These are phyloP conservation scores for Oidium heveae DNA, from an alignment of 2,329 filamentous ascomycete genomes.

Conservation along the genomic window DNA sequence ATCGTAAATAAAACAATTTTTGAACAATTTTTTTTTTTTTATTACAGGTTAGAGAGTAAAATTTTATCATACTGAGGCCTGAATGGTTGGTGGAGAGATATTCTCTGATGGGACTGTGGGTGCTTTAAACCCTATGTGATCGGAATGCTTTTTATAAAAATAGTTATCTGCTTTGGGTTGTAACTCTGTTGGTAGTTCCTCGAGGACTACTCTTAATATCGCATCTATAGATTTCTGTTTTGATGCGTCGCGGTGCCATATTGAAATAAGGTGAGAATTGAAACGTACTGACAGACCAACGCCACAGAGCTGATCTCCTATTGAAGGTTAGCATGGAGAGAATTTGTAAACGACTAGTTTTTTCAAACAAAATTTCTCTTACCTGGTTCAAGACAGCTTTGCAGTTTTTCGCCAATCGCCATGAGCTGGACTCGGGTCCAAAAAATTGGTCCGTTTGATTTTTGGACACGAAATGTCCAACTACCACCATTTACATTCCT, in stretches of 20 bases:
- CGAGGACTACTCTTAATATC: slow-evolving; percentile 46
- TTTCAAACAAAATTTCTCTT: slow-evolving; percentile 11
- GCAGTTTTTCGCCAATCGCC: slow-evolving; percentile 60
- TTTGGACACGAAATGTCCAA: slow-evolving; percentile 80
- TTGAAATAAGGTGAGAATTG: slow-evolving; percentile 65
- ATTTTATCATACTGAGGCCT: no score
- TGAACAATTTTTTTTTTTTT: no score
- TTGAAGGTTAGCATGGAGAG: background rate
- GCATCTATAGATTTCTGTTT: slow-evolving; percentile 57
- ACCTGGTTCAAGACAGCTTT: slow-evolving; percentile 48
- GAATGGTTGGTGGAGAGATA: no score
- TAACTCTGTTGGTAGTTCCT: slow-evolving; percentile 47
- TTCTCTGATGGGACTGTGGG: slow-evolving; percentile 14
- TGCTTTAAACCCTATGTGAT: slow-evolving; percentile 59
- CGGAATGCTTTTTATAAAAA: slow-evolving; percentile 73
- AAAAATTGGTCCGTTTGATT: slow-evolving; percentile 43
- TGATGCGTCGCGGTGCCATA: slow-evolving; percentile 78
- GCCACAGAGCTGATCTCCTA: slow-evolving; percentile 64
- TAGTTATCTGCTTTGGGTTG: slow-evolving; percentile 46
- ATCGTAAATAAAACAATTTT: no score
- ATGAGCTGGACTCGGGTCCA: slow-evolving; percentile 65
- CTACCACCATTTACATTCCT: slow-evolving; percentile 67
- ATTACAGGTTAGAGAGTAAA: no score
- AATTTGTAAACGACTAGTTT: background rate
- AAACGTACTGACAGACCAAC: slow-evolving; percentile 71